Evolutionary conservation across 2,329 filamentous ascomycete species (phyloP).

Genomic region (Neoascochyta sp.): DNA sequence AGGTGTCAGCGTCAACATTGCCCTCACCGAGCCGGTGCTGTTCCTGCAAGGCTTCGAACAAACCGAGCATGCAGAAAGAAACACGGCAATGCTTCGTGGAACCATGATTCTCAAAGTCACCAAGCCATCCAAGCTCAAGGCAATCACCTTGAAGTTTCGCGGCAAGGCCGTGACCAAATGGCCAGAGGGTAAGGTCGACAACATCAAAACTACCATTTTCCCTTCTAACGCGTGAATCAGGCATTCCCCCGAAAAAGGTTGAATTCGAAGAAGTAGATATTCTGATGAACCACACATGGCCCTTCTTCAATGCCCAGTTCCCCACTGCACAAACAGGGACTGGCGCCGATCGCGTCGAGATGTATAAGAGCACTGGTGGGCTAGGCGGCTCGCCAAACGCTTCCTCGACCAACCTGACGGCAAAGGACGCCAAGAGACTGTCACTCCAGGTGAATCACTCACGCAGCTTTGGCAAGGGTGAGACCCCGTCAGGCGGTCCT

Average conservation of each 20-base stretch:
- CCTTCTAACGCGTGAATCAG: too few relatives aligned
- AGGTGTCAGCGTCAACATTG: constrained; percentile 69
- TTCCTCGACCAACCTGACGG: constrained; percentile 44
- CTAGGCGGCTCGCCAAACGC: constrained; percentile 46
- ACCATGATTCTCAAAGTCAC: constrained; percentile 76
- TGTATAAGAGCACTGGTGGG: constrained; percentile 46
- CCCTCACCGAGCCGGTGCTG: constrained; percentile 74
- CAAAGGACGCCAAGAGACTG: constrained; percentile 60
- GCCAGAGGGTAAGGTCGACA: constrained; percentile 69
- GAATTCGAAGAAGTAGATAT: constrained; percentile 81
- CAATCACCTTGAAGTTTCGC: constrained; percentile 79
- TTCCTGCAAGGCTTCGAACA: constrained; percentile 78
- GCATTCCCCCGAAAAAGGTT: constrained; percentile 81
- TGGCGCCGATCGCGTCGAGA: constrained; percentile 60
- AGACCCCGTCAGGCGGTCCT: constrained; percentile 54
- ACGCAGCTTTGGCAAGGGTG: constrained; percentile 79
- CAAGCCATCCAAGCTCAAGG: constrained; percentile 91
- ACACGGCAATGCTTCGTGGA: constrained; percentile 79
- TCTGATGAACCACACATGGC: constrained; percentile 81
- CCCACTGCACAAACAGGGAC: constrained; percentile 57
- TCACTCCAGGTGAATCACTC: constrained; percentile 79
- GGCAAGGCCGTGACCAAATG: constrained; percentile 88
- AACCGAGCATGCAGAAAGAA: constrained; percentile 59
- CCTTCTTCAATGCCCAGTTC: constrained; percentile 82
- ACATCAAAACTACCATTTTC: too few relatives aligned